Percentiles rank a stretch among this genome's conserved stretches.
These are phyloP conservation scores for Silene coronaria DNA, from an alignment of 179 eudicot species.

Conservation along the genomic window DNA sequence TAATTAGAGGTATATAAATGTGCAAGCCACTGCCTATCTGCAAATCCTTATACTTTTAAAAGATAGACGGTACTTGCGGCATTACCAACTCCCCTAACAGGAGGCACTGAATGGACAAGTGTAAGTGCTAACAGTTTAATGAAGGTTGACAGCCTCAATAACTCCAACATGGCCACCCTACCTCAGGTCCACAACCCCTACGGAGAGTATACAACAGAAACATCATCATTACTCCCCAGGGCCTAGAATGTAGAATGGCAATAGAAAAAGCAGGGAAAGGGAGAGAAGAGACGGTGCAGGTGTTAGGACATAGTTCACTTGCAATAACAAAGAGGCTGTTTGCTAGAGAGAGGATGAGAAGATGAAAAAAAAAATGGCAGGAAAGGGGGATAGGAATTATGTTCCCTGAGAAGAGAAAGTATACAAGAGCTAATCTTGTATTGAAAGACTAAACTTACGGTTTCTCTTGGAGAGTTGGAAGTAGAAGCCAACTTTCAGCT, in stretches of 20 bases:
- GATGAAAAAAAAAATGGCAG: neutral
- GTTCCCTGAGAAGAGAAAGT: neutral
- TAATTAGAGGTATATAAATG: neutral
- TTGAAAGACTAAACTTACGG: constrained; percentile 39
- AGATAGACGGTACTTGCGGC: neutral
- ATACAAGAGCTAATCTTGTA: neutral
- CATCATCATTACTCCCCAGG: constrained; percentile 6
- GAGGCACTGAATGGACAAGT: neutral
- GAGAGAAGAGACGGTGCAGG: neutral
- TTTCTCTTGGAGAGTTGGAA: constrained; percentile 40
- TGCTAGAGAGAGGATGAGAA: constrained; percentile 2
- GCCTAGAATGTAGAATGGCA: neutral
- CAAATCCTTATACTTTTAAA: neutral
- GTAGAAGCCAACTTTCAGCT: constrained; percentile 78
- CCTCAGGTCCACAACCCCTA: constrained; percentile 1
- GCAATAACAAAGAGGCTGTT: neutral
- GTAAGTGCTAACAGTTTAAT: neutral
- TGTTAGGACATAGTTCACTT: neutral
- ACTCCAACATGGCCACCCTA: constrained; percentile 6
- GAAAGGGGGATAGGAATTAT: neutral
- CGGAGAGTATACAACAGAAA: constrained; percentile 1
- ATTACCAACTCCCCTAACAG: neutral
- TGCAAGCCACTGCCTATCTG: neutral
- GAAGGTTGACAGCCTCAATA: neutral
- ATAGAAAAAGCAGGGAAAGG: neutral